Base-by-base conservation (phyloP, 2,329 filamentous ascomycete species). In the Pyrenochaeta sp. region DNA sequence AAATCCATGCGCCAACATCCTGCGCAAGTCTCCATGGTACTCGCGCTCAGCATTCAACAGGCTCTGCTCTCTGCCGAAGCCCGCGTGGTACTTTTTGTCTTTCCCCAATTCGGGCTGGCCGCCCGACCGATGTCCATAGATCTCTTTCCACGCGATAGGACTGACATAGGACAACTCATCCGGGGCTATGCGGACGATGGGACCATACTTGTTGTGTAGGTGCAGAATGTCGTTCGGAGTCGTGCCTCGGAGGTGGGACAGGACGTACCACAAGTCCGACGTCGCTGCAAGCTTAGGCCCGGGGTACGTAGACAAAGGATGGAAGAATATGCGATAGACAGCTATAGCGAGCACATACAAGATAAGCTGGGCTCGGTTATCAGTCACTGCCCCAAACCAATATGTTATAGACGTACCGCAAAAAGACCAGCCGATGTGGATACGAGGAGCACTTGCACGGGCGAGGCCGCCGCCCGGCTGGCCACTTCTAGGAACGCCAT, bases 231-330 rank as follows among this genome's bases (percentile, higher is more conserved):
- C 36, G 28, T 22, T 42, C 6, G 43, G 45, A 7, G 50, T 31
- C 7, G 29, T 22, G 14, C 67, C 67, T 1, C 24, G 36, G 7
- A 52, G 32, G 6, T 58, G 22, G 4, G 24, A 37, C 29, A 50
- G 44, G 32, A 42, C 38, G 32, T 38, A 61, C 41, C 43, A 64
- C 55, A 26, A 53, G 44, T 18, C 61, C n/a, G 29, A 60, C 37
- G 32, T 55, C 42, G 7, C 51, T 55, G 32, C 65, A 53, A 47
- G 39, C 44, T 50, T 64, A 3, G 74, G 73, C 5, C 73, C 74
- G 7, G 72, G 72, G 37, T 63, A 71, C 21, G 61, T 64, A 9
- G 60, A 45, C 0, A 75, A 58, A 4, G 74, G 72, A 23, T 73
- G 68, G 38, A 75, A 65, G 39, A 58, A 71, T 10, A 67, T 54